Base-by-base conservation (phyloP, 306 rosid genomes). In the Cicer yamashitae region DNA sequence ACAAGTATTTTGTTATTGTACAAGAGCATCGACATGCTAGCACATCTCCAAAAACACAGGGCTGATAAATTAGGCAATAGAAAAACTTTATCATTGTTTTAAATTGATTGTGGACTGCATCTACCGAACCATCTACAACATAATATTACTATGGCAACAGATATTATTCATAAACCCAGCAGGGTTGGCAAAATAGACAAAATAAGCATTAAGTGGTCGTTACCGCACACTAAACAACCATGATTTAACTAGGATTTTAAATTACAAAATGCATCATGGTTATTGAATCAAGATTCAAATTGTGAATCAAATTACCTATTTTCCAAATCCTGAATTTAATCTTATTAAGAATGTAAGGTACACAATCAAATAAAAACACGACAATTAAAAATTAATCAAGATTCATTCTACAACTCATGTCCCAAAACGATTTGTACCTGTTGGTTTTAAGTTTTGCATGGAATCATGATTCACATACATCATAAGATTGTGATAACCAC, bases 21-120 rank as follows among this genome's bases (percentile, higher is more conserved):
- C 37, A 40, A 59, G 41, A 50, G 40, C 53, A 50, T 30, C 41
- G 22, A 60, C 80, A 75, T 64, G 20, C 13, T 44, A 34, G 17
- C 39, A 18, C 18, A 18, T 41, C 46, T 17, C 8, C 8, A 41
- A 65, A 40, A 43, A 39, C 14, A 8, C 51, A 41, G 37, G 59
- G 45, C 48, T 58, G 50, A 20, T 15, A 56, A 15, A 66, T 20
- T n/a, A 13, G 34, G n/a, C 6, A 59, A 53, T 15, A 34, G 13
- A 13, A 14, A 39, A 8, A 62, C 48, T 62, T 39, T 13, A 37
- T 7, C 13, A 66, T 9, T 54, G 54, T 9, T 41, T 41, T 15
- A 17, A 64, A 40, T 14, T 38, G 50, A 14, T 63, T 40, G 50
- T 8, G 48, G 4, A 40, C 48, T 39, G 30, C 43, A 45, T 34